These are phyloP conservation scores for Lachancea meyersii DNA, from an alignment of 805 yeast species.

Conservation along the genomic window DNA sequence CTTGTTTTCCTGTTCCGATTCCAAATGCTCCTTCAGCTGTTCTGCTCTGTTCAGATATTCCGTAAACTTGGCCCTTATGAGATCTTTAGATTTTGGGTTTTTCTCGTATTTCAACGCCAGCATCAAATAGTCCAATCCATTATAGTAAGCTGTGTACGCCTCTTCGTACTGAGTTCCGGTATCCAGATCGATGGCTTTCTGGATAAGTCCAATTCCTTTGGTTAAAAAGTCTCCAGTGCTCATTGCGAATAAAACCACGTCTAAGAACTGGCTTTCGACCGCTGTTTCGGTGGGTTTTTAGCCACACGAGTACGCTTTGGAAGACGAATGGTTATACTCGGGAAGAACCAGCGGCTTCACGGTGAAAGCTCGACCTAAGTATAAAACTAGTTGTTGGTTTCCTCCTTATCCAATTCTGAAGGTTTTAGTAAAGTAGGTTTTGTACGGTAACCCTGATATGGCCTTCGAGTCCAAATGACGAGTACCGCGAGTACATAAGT, in stretches of 20 bases:
- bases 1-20: constrained; percentile 57
- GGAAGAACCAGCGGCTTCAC: background rate
- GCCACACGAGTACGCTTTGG: too few relatives aligned
- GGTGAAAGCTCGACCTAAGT: background rate
- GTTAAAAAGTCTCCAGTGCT: constrained; percentile 70
- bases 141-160: constrained; percentile 87
- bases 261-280: background rate
- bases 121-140: constrained; percentile 92
- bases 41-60: constrained; percentile 93
- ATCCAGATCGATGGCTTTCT: constrained; percentile 92
- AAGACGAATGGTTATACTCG: background rate
- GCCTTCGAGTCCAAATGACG: too few relatives aligned
- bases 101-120: constrained; percentile 92
- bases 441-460: too few relatives aligned
- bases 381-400: background rate
- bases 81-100: constrained; percentile 80
- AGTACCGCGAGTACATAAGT: background rate
- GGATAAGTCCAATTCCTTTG: constrained; percentile 92
- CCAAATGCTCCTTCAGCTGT: constrained; percentile 83
- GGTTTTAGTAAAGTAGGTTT: too few relatives aligned
- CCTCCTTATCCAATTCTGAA: constrained; percentile 1
- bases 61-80: constrained; percentile 80
- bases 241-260: constrained; percentile 17
- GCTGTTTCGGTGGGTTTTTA: background rate
- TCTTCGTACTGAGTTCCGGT: constrained; percentile 85